phyloP scores from a whole-genome alignment of 2,329 filamentous ascomycete species.

The Pseudogymnoascus sp. region DNA sequence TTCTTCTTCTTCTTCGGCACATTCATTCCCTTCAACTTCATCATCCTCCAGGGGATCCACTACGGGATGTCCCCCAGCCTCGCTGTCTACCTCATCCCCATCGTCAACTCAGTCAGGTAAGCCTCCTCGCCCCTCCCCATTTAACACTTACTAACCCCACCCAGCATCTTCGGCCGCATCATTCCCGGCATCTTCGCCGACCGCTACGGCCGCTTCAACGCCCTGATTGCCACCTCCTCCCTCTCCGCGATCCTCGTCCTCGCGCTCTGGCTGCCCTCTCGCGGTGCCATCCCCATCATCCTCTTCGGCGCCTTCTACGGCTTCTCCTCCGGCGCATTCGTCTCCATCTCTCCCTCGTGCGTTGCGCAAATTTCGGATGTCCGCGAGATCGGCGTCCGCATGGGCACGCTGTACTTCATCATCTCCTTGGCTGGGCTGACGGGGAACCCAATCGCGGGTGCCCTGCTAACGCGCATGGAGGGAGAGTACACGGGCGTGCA shows the following conservation, averaged over 20 bases:
- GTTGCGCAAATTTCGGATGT: constrained; percentile 65
- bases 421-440: constrained; percentile 56
- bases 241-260: constrained; percentile 39
- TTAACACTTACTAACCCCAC: constrained; percentile 12
- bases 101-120: constrained; percentile 41
- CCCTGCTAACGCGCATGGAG: constrained; percentile 42
- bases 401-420: constrained; percentile 54
- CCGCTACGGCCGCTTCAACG: constrained; percentile 44
- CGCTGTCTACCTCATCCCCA: constrained; percentile 43
- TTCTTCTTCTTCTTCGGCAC: constrained; percentile 42
- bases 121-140: constrained; percentile 10
- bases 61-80: constrained; percentile 42
- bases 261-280: constrained; percentile 44
- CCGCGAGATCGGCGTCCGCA: constrained; percentile 58
- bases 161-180: constrained; percentile 45
- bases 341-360: constrained; percentile 52
- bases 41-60: constrained; percentile 25
- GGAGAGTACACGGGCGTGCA: constrained; percentile 44
- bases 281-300: constrained; percentile 47
- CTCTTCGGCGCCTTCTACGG: constrained; percentile 61
- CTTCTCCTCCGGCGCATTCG: constrained; percentile 58
- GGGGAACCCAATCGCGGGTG: constrained; percentile 59
- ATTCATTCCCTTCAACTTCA: constrained; percentile 45
- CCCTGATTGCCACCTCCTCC: constrained; percentile 39
- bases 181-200: constrained; percentile 46